Evolutionary conservation across 495 filamentous ascomycete genomes (phyloP), one percentile per base, ranked within the genome.

Genomic region (Penicillium argentinense): DNA sequence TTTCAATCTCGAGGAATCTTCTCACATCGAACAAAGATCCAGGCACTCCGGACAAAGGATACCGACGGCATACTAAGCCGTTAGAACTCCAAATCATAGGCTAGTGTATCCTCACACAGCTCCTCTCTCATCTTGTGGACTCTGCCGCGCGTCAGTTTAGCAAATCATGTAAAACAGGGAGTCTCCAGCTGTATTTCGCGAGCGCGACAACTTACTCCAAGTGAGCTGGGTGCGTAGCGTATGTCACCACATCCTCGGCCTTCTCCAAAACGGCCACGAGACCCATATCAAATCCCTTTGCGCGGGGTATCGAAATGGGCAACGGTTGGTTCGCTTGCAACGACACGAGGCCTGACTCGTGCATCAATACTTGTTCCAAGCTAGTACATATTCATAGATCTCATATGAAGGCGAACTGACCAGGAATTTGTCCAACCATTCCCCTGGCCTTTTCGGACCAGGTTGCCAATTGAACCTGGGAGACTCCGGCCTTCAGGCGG

Each of bases 1-100:
- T n/a, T n/a, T n/a, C n/a, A n/a, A n/a, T n/a, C n/a, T n/a, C n/a
- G n/a, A n/a, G n/a, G n/a, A n/a, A n/a, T n/a, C n/a, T n/a, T n/a
- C n/a, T n/a, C n/a, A n/a, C n/a, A n/a, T n/a, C n/a, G n/a, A n/a
- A n/a, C n/a, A n/a, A n/a, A n/a, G n/a, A n/a, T n/a, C n/a, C n/a
- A n/a, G n/a, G n/a, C n/a, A n/a, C n/a, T n/a, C n/a, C n/a, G n/a
- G n/a, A n/a, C n/a, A n/a, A n/a, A n/a, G n/a, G n/a, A n/a, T n/a
- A n/a, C n/a, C n/a, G n/a, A n/a, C n/a, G n/a, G n/a, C n/a, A n/a
- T n/a, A n/a, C n/a, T n/a, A n/a, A n/a, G n/a, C n/a, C n/a, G n/a
- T 41, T 52, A 64, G 41, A 74, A 74, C 53, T 71, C 67, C 48
- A 74, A 41, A 53, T 74, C 71, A 66, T 71, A 74, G 8, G 67